Evolutionary conservation across 2,329 filamentous ascomycete species (phyloP).

Genomic region (Macrophomina pseudophaseolina): DNA sequence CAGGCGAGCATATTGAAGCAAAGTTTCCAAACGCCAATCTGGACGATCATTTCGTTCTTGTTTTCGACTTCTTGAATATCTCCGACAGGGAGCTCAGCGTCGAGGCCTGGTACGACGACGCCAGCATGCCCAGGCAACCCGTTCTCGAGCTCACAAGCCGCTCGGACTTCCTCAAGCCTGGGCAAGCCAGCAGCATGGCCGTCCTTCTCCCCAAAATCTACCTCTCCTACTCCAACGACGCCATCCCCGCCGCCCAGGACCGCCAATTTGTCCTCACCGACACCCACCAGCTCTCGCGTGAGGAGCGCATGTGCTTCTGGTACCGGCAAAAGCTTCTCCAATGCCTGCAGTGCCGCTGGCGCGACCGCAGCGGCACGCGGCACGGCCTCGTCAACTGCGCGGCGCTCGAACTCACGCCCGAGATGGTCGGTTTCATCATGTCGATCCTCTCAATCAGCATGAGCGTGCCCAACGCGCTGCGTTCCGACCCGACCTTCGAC

Average conservation of each 20-base stretch:
- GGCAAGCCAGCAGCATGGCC: conserved; percentile 72
- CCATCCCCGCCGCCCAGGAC: conserved; percentile 80
- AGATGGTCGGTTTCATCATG: conserved; percentile 86
- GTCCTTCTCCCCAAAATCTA: conserved; percentile 77
- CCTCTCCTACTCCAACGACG: conserved; percentile 74
- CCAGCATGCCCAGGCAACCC: background rate
- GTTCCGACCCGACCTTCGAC: background rate
- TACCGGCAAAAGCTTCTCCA: conserved; percentile 82
- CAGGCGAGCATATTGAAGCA: conserved; percentile 8
- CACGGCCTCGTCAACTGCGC: conserved; percentile 77
- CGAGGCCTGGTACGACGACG: conserved; percentile 16
- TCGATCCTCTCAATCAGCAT: conserved; percentile 67
- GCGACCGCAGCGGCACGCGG: conserved; percentile 56
- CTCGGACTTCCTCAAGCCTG: conserved; percentile 58
- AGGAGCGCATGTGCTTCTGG: conserved; percentile 85
- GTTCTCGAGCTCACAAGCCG: conserved; percentile 13
- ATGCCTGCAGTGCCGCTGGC: conserved; percentile 74
- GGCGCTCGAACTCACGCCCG: conserved; percentile 71
- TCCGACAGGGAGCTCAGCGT: conserved; percentile 25
- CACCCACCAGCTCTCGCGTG: conserved; percentile 77
- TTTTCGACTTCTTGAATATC: conserved; percentile 14
- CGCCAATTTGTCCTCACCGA: conserved; percentile 92
- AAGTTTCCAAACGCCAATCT: conserved; percentile 14
- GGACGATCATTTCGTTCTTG: conserved; percentile 7
- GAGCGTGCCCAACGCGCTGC: conserved; percentile 48